Conservation (phyloP, 2,329 filamentous ascomycete genomes). For the Cladobotryum mycophilum region DNA sequence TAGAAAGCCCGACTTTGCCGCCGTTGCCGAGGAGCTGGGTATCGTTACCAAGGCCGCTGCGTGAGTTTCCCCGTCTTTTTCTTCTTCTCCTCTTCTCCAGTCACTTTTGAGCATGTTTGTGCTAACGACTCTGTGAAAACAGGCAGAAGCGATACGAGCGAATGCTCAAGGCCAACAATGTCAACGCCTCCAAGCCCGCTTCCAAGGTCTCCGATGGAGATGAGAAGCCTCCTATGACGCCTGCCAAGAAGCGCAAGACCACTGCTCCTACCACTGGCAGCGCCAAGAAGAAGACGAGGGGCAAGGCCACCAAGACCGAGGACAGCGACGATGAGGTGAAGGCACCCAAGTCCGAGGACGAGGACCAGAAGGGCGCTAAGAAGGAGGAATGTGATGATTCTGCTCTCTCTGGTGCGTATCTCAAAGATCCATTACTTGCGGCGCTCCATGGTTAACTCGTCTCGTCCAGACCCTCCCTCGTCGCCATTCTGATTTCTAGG, state of each 20-base stretch:
- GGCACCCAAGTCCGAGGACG: slow-evolving; percentile 11
- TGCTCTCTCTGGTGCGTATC: slow-evolving; percentile 21
- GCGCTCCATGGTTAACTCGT: too few species aligned
- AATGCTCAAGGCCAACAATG: slow-evolving; percentile 53
- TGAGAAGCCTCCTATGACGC: slow-evolving; percentile 11
- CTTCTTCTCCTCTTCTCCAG: neutral
- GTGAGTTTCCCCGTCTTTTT: slow-evolving; percentile 49
- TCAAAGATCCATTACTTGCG: too few species aligned
- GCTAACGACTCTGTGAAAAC: slow-evolving; percentile 6
- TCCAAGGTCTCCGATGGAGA: slow-evolving; percentile 9
- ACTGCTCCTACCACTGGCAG: slow-evolving; percentile 17
- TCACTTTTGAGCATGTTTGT: neutral
- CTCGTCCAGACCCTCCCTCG: too few species aligned
- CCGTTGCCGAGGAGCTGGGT: slow-evolving; percentile 56
- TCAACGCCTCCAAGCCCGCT: slow-evolving; percentile 23
- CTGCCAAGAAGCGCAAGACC: slow-evolving; percentile 26
- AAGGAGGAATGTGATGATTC: slow-evolving; percentile 20
- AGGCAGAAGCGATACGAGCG: slow-evolving; percentile 65
- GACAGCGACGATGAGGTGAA: slow-evolving; percentile 18
- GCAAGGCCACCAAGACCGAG: slow-evolving; percentile 19
- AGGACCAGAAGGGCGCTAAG: slow-evolving; percentile 5
- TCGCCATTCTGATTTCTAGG: too few species aligned
- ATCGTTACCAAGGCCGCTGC: slow-evolving; percentile 63
- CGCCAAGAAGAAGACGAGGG: slow-evolving; percentile 23
- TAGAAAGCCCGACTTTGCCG: slow-evolving; percentile 55